Conservation (phyloP, 176 grass and related monocot genomes). For the Zea mays region Zm-B73-REFERENCE-NAM-5.0 NC_050102.1:78112501-78113000, state of each 20-base stretch:
- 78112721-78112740: background rate
- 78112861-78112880: too few species aligned
- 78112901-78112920: too few species aligned
- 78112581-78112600: background rate
- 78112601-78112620: slow-evolving; percentile 9
- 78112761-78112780: background rate
- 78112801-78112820: background rate
- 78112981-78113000: too few species aligned
- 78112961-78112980: too few species aligned
- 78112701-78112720: background rate
- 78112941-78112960: too few species aligned
- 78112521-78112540: slow-evolving; percentile 35
- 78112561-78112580: background rate
- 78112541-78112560: slow-evolving; percentile 1
- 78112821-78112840: too few species aligned
- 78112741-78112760: background rate
- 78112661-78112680: slow-evolving; percentile 44
- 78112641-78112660: slow-evolving; percentile 12
- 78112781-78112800: slow-evolving; percentile 18
- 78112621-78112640: slow-evolving; percentile 38
- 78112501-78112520: slow-evolving; percentile 5
- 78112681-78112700: slow-evolving; percentile 10
- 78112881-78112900: too few species aligned
- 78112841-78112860: background rate
- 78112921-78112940: too few species aligned